Percentiles rank a stretch among this genome's conserved stretches.
Conservation (phyloP, 2,329 filamentous ascomycete genomes). For the Phialophora chinensis region DNA sequence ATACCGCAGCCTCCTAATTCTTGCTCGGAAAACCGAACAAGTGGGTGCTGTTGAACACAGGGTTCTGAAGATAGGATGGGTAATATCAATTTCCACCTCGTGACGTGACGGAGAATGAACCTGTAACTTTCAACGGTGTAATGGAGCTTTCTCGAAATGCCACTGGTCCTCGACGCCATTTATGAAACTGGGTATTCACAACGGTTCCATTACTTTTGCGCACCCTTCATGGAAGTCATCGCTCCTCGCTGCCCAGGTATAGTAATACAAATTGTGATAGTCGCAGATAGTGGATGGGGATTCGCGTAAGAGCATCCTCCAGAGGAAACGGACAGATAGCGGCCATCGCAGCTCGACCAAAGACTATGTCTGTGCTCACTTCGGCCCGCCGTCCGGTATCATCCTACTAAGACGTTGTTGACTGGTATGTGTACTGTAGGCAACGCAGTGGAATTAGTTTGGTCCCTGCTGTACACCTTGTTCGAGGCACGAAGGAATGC, state of each 20-base stretch:
- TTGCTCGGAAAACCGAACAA: background rate
- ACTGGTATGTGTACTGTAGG: slow-evolving; percentile 56
- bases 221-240: slow-evolving; percentile 1
- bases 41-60: background rate
- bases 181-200: background rate
- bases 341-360: background rate
- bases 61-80: background rate
- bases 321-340: background rate
- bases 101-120: background rate
- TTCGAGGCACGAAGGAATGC: background rate
- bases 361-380: background rate
- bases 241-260: slow-evolving; percentile 1
- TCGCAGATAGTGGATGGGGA: background rate
- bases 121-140: background rate
- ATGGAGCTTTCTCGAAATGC: background rate
- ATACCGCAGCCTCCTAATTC: background rate
- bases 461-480: background rate
- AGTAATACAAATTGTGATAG: slow-evolving; percentile 3
- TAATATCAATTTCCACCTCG: background rate
- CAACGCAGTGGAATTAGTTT: slow-evolving; percentile 1
- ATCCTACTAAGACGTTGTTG: slow-evolving; percentile 58
- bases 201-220: background rate
- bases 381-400: background rate
- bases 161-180: background rate
- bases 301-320: background rate